Conservation (phyloP, 345 rosid genomes). For the Kandelia obovata region DNA sequence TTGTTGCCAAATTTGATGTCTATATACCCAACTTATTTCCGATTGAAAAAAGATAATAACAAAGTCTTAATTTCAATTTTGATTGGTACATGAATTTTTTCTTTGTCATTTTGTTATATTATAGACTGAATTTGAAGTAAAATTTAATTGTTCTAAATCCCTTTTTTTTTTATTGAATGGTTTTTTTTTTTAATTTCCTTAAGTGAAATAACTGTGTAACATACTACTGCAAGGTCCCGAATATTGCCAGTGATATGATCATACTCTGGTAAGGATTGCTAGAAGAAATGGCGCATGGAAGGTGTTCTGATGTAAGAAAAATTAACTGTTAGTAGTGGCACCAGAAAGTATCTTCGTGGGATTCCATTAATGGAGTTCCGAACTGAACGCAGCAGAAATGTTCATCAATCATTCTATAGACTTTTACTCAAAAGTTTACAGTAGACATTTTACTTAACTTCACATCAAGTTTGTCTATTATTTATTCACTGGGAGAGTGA, state of each 20-base stretch:
- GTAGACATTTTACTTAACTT: background rate
- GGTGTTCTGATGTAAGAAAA: conserved; percentile 5
- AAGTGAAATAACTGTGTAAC: background rate
- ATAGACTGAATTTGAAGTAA: too few species aligned
- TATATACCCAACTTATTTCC: too few species aligned
- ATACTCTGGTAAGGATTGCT: background rate
- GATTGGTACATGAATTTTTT: too few species aligned
- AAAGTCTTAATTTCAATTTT: too few species aligned
- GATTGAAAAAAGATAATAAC: too few species aligned
- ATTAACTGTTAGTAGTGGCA: conserved; percentile 16
- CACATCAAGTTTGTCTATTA: background rate
- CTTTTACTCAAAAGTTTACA: background rate
- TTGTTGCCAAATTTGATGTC: too few species aligned
- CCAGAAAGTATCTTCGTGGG: conserved; percentile 3
- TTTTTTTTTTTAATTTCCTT: too few species aligned
- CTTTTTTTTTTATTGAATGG: too few species aligned
- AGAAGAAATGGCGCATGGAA: conserved; percentile 14
- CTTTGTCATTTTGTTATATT: too few species aligned
- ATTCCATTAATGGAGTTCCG: background rate
- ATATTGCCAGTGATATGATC: background rate
- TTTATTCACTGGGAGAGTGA: background rate
- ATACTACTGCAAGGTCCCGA: background rate
- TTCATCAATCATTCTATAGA: background rate
- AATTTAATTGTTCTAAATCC: too few species aligned
- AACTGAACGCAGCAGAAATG: background rate